These are phyloP conservation scores for Graphium sp. DNA, from an alignment of 2,329 filamentous ascomycete genomes.

Conservation along the genomic window DNA sequence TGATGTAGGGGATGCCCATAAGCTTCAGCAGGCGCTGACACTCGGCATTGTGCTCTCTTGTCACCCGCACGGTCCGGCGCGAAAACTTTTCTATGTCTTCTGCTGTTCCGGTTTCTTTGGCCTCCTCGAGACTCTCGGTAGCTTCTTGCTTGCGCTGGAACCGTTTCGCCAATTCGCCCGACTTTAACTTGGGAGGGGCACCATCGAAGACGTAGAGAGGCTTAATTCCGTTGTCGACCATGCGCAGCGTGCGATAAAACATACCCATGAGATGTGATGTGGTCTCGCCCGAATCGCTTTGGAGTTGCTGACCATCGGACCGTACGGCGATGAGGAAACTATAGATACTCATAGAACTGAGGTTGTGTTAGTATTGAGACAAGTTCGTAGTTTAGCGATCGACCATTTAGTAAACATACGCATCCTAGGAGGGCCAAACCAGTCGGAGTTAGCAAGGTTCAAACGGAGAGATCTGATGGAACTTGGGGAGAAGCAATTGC, in stretches of 20 bases:
- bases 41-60: slow-evolving; percentile 90
- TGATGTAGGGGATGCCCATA: slow-evolving; percentile 91
- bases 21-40: slow-evolving; percentile 81
- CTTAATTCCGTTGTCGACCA: slow-evolving; percentile 98
- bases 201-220: slow-evolving; percentile 97
- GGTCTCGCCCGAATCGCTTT: slow-evolving; percentile 86
- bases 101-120: slow-evolving; percentile 91
- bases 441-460: slow-evolving; percentile 5
- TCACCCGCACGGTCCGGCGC: slow-evolving; percentile 79
- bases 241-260: slow-evolving; percentile 96
- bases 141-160: slow-evolving; percentile 92
- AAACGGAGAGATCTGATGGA: not conserved
- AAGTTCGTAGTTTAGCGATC: not conserved
- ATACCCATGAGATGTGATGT: slow-evolving; percentile 98
- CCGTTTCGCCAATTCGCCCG: slow-evolving; percentile 87
- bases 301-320: slow-evolving; percentile 91
- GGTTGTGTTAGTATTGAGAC: slow-evolving; percentile 5
- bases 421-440: slow-evolving; percentile 26
- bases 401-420: slow-evolving; percentile 19
- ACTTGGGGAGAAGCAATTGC: no score
- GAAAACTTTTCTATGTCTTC: slow-evolving; percentile 98
- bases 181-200: slow-evolving; percentile 92
- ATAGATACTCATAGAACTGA: slow-evolving; percentile 94
- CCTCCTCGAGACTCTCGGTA: slow-evolving; percentile 77
- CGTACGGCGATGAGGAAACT: slow-evolving; percentile 96